Conservation (phyloP, 2,329 filamentous ascomycete species). For the Fusarium redolens region DNA sequence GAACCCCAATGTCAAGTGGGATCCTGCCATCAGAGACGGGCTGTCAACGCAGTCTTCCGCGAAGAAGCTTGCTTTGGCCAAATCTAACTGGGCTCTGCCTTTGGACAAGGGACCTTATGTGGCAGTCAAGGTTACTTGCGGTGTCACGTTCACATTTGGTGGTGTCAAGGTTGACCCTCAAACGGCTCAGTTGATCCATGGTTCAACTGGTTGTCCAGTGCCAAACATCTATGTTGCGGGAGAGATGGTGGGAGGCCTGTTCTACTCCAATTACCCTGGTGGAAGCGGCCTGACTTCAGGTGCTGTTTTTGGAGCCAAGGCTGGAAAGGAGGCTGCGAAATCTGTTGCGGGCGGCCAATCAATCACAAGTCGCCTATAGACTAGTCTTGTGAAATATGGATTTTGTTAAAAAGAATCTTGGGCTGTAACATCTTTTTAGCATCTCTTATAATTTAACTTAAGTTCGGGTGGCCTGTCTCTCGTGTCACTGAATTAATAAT, state of each 20-base stretch:
- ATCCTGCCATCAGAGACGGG: constrained; percentile 6
- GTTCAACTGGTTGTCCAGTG: background rate
- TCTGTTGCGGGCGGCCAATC: fast-evolving
- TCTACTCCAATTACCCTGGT: constrained; percentile 16
- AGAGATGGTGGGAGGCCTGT: constrained; percentile 13
- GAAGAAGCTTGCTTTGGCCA: constrained; percentile 6
- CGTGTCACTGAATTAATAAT: fast-evolving
- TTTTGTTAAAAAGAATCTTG: fast-evolving
- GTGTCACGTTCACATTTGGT: constrained; percentile 11
- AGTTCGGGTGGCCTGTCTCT: too few species aligned
- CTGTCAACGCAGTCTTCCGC: constrained; percentile 8
- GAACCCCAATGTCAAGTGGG: constrained; percentile 1
- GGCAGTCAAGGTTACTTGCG: constrained; percentile 17
- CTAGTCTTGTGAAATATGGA: fast-evolving
- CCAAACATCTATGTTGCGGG: constrained; percentile 4
- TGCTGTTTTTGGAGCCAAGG: constrained; percentile 11
- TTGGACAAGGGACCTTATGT: constrained; percentile 12
- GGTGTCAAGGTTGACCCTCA: constrained; percentile 15
- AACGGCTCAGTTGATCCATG: constrained; percentile 1
- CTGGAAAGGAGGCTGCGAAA: constrained; percentile 12
- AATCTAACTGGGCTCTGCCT: constrained; percentile 18
- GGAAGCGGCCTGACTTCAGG: constrained; percentile 17
- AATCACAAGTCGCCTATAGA: background rate
- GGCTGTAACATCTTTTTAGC: fast-evolving
- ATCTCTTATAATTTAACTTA: too few species aligned